Evolutionary conservation across 345 rosid species (phyloP), one percentile per base, ranked within the genome.

Genomic region (Theobroma cacao): DNA sequence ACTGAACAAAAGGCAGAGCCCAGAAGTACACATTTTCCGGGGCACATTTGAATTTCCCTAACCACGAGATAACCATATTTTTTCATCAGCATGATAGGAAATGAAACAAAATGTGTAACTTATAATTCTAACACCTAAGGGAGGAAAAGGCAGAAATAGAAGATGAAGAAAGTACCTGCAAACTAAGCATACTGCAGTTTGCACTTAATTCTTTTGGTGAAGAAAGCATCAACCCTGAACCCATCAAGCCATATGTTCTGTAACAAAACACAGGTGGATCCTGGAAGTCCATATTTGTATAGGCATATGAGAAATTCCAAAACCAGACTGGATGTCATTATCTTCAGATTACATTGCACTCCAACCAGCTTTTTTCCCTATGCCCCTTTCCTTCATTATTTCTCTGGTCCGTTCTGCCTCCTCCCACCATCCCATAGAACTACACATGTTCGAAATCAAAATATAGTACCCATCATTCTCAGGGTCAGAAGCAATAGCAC

Each of bases 401-500:
- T 82, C 82, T 78, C 97, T 80, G 30, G 84, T 81, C 76, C 65
- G 76, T 75, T 88, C 89, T 4, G 90, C 94, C 59, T 87, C 79
- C 69, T 86, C 88, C 94, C 97, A 90, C 53, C 75, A 83, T 55
- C 93, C 91, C 48, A 83, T 84, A 11, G 91, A 90, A 75, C 86
- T 86, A 71, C 89, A 90, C 93, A 92, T 87, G 76, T 90, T 88
- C 33, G 94, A 89, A 66, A 90, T 84, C 79, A 85, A 80, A 74
- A 86, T 81, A 13, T 88, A 84, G 80, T 90, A 89, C 7, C 95
- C 94, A 79, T 89, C 91, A 33, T 92, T 92, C 72, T 76, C 78
- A 11, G 91, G 91, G 52, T 88, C 91, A 60, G 84, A 81, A 52
- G 81, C 86, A 76, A 89, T 90, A 22, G 91, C 97, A 38, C 31